A percentile compares a stretch with the other conserved stretches of the same genome.
These are phyloP conservation scores for Wickerhamomyces chambardii DNA, from an alignment of 805 yeast species.

Conservation along the genomic window DNA sequence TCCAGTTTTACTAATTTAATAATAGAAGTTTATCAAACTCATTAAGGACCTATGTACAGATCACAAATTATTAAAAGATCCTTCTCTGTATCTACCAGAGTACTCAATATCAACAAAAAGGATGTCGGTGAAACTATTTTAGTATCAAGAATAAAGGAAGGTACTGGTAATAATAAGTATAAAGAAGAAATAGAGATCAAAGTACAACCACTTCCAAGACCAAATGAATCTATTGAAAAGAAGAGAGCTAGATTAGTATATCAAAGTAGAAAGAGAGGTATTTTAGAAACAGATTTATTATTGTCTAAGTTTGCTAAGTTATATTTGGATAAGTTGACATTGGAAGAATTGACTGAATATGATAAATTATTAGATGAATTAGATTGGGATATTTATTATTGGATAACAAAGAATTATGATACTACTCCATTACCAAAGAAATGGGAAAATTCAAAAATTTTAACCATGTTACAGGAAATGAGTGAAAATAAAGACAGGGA, in stretches of 20 bases:
- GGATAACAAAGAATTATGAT: conserved; percentile 84
- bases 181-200: conserved; percentile 40
- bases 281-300: conserved; percentile 83
- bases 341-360: conserved; percentile 73
- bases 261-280: conserved; percentile 93
- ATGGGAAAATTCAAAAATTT: conserved; percentile 65
- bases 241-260: conserved; percentile 85
- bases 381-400: conserved; percentile 99
- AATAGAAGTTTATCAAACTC: too few relatives aligned
- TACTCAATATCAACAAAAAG: too few relatives aligned
- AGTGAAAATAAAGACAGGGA: conserved; percentile 65
- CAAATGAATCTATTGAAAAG: conserved; percentile 60
- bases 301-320: conserved; percentile 80
- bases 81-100: too few relatives aligned
- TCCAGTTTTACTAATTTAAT: too few relatives aligned
- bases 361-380: conserved; percentile 81
- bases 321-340: conserved; percentile 48
- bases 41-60: too few relatives aligned
- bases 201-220: conserved; percentile 75
- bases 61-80: too few relatives aligned
- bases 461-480: conserved; percentile 59
- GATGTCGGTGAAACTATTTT: not conserved
- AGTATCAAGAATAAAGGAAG: not conserved
- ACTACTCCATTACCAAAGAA: conserved; percentile 82
- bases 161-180: too few relatives aligned